phyloP scores from a whole-genome alignment of 495 filamentous ascomycete genomes.

The Aspergillus leporis region DNA sequence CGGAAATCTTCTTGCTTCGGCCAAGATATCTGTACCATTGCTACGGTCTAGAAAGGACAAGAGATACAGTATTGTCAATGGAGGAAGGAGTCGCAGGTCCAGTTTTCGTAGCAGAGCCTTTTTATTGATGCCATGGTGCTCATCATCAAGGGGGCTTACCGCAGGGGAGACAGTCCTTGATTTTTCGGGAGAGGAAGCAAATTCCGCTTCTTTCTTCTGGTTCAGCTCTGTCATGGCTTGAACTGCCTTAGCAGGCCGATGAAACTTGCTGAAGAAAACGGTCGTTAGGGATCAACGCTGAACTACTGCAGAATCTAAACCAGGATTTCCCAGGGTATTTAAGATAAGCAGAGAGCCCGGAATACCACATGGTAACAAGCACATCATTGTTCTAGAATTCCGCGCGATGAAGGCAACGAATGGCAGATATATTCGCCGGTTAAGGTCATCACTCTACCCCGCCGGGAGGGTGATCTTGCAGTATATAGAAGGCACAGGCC shows the following conservation, averaged over 20 bases:
- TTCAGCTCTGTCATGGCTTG: constrained; percentile 10
- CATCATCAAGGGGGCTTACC: constrained; percentile 23
- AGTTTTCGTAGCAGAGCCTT: constrained; percentile 64
- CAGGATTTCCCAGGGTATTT: background rate
- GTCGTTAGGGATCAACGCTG: background rate
- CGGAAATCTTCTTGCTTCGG: background rate
- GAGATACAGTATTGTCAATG: constrained; percentile 67
- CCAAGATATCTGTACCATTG: constrained; percentile 52
- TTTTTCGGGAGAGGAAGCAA: constrained; percentile 5
- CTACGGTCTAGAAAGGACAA: constrained; percentile 74
- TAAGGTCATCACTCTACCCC: constrained; percentile 7
- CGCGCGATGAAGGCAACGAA: constrained; percentile 19
- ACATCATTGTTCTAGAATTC: constrained; percentile 17
- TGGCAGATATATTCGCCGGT: constrained; percentile 10
- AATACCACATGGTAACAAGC: constrained; percentile 14
- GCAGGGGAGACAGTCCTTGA: constrained; percentile 8
- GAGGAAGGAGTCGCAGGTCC: constrained; percentile 63
- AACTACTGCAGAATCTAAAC: background rate
- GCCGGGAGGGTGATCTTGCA: constrained; percentile 11
- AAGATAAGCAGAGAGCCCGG: background rate
- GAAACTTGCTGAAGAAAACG: background rate
- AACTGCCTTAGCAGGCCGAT: background rate
- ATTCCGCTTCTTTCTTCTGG: constrained; percentile 3
- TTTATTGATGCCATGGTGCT: constrained; percentile 52
- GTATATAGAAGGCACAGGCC: background rate